Evolutionary conservation across 371 early-diverging fungal species (phyloP).

Genomic region (Mucor circinelloides): DNA sequence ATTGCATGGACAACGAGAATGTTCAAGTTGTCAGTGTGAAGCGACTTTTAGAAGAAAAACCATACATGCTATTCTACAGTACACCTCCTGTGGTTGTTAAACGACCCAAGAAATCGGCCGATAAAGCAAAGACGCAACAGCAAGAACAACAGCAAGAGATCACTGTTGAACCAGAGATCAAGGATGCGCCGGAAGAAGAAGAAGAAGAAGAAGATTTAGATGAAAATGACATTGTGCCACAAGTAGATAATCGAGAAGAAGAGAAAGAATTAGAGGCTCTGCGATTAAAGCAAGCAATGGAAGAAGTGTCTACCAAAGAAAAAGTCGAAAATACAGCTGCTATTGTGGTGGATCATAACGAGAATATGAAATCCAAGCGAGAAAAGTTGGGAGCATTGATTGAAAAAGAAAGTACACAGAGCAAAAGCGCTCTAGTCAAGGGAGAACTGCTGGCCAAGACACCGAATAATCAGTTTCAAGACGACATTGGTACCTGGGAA

Average conservation of each 20-base stretch:
- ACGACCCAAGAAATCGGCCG: slow-evolving; percentile 20
- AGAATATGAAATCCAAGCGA: slow-evolving; percentile 54
- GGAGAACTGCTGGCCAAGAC: slow-evolving; percentile 35
- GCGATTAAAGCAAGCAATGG: slow-evolving; percentile 31
- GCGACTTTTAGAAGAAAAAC: slow-evolving; percentile 70
- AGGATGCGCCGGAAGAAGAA: slow-evolving; percentile 13
- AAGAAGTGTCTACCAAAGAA: slow-evolving; percentile 41
- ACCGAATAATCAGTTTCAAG: slow-evolving; percentile 41
- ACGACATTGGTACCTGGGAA: slow-evolving; percentile 53
- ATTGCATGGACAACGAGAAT: slow-evolving; percentile 78
- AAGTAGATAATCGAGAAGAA: slow-evolving; percentile 17
- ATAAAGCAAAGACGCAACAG: slow-evolving; percentile 18
- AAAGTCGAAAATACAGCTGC: slow-evolving; percentile 36
- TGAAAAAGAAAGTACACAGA: slow-evolving; percentile 42
- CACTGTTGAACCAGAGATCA: slow-evolving; percentile 1
- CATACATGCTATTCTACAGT: slow-evolving; percentile 85
- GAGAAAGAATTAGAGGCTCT: slow-evolving; percentile 34
- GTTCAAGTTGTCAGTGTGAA: slow-evolving; percentile 74
- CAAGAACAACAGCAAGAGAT: slow-evolving; percentile 8
- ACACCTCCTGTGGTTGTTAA: slow-evolving; percentile 23
- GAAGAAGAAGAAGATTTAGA: slow-evolving; percentile 19
- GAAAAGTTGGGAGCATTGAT: slow-evolving; percentile 57
- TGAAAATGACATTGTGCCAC: slow-evolving; percentile 10
- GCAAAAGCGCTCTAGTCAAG: slow-evolving; percentile 54
- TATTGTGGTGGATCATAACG: slow-evolving; percentile 55